Conservation (phyloP, 2,329 filamentous ascomycete genomes). For the Fusarium torulosum region DNA sequence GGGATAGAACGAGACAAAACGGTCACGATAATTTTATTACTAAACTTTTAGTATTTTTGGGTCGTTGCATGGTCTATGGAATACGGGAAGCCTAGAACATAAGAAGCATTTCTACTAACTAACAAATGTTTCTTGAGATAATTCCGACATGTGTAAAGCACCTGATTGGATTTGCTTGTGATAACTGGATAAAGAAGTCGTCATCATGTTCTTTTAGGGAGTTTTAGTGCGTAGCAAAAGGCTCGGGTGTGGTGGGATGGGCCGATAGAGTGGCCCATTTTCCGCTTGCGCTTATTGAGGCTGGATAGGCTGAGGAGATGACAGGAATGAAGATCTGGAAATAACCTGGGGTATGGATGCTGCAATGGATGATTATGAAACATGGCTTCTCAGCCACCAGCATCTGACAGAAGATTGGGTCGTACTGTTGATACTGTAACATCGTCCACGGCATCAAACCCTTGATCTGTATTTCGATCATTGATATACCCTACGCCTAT, state of each 20-base stretch:
- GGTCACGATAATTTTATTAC: not conserved
- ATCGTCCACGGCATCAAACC: not conserved
- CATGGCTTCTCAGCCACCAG: constrained; percentile 8
- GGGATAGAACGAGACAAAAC: constrained; percentile 19
- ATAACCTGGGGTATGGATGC: not conserved
- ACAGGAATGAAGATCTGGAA: not conserved
- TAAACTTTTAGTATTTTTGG: constrained; percentile 22
- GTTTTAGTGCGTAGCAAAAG: not conserved
- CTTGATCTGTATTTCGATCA: too few species aligned
- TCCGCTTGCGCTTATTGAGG: constrained; percentile 4
- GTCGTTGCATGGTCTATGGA: not conserved
- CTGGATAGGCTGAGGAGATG: not conserved
- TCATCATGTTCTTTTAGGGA: constrained; percentile 12
- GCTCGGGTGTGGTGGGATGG: not conserved
- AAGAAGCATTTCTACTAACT: not conserved
- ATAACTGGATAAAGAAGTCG: constrained; percentile 10
- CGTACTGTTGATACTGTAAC: not conserved
- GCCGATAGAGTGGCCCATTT: not conserved
- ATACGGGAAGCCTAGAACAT: not conserved
- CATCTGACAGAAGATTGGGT: not conserved
- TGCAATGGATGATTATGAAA: not conserved
- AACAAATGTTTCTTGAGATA: not conserved
- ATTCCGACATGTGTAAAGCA: not conserved
- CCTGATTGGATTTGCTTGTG: constrained; percentile 6
- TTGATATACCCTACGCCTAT: not conserved